Conservation (phyloP, 176 grass and related monocot genomes). For the Zizania latifolia region DNA sequence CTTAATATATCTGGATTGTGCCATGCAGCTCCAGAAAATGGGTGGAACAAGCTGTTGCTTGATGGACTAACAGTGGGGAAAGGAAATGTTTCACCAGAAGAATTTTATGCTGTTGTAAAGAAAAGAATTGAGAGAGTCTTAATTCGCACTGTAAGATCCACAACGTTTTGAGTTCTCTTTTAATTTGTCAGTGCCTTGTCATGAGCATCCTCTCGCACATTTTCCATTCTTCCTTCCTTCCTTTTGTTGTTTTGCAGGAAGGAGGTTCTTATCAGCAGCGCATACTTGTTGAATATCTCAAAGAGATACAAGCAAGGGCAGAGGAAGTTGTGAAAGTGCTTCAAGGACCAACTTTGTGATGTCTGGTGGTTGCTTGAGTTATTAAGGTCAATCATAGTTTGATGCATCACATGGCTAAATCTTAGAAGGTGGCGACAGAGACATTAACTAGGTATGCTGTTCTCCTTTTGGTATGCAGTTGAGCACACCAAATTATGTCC, state of each 20-base stretch:
- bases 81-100: slow-evolving; percentile 66
- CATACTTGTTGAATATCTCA: slow-evolving; percentile 80
- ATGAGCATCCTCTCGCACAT: background rate
- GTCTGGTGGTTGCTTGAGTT: background rate
- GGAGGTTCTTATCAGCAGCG: slow-evolving; percentile 90
- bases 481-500: background rate
- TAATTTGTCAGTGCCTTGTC: background rate
- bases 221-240: background rate
- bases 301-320: slow-evolving; percentile 78
- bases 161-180: slow-evolving; percentile 19
- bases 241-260: slow-evolving; percentile 46
- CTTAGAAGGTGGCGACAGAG: background rate
- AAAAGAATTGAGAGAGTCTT: slow-evolving; percentile 87
- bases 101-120: slow-evolving; percentile 67
- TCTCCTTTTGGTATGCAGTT: background rate
- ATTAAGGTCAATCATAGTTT: background rate
- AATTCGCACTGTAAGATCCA: slow-evolving; percentile 74
- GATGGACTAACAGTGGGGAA: slow-evolving; percentile 79
- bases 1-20: slow-evolving; percentile 15
- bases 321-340: slow-evolving; percentile 68
- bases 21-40: slow-evolving; percentile 58
- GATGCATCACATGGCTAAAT: background rate
- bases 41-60: slow-evolving; percentile 77
- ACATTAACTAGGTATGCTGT: background rate
- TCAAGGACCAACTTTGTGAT: slow-evolving; percentile 48